Conservation (phyloP, 106 monocot species). For the Platanthera guangdongensis region DNA sequence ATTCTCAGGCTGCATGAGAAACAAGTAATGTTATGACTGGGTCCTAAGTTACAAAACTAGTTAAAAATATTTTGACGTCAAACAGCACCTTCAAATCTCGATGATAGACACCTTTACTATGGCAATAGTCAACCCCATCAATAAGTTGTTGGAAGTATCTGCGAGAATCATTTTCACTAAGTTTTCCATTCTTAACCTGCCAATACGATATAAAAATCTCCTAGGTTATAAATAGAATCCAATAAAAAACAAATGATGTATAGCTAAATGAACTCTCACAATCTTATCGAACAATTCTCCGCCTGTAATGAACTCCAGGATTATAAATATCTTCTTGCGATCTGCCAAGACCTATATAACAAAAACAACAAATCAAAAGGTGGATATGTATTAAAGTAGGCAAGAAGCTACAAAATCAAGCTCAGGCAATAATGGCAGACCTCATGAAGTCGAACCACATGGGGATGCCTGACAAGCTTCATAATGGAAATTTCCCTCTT, state of each 20-base stretch:
- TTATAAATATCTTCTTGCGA: conserved; percentile 89
- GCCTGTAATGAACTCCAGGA: conserved; percentile 88
- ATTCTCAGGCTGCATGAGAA: conserved; percentile 70
- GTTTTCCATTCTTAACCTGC: conserved; percentile 69
- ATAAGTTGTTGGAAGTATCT: conserved; percentile 95
- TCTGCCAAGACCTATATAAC: conserved; percentile 77
- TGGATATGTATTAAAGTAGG: not conserved
- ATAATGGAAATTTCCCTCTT: conserved; percentile 95
- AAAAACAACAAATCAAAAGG: not conserved
- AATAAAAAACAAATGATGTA: not conserved
- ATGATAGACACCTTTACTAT: conserved; percentile 87
- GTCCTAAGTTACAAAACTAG: conserved; percentile 11
- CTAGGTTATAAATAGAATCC: not conserved
- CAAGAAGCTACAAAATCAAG: not conserved
- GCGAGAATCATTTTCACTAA: conserved; percentile 72
- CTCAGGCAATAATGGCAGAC: conserved; percentile 21
- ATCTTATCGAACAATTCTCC: conserved; percentile 97
- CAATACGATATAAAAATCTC: conserved; percentile 4
- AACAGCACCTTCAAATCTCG: conserved; percentile 77
- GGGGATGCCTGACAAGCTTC: conserved; percentile 93
- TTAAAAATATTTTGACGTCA: not conserved
- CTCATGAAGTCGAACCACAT: conserved; percentile 83
- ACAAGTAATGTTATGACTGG: not conserved
- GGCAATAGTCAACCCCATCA: conserved; percentile 91
- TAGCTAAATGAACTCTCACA: conserved; percentile 31